Evolutionary conservation across 1,284 basidiomycete genomes (phyloP), one percentile per base, ranked within the genome.

Genomic region (Pascua sp.): DNA sequence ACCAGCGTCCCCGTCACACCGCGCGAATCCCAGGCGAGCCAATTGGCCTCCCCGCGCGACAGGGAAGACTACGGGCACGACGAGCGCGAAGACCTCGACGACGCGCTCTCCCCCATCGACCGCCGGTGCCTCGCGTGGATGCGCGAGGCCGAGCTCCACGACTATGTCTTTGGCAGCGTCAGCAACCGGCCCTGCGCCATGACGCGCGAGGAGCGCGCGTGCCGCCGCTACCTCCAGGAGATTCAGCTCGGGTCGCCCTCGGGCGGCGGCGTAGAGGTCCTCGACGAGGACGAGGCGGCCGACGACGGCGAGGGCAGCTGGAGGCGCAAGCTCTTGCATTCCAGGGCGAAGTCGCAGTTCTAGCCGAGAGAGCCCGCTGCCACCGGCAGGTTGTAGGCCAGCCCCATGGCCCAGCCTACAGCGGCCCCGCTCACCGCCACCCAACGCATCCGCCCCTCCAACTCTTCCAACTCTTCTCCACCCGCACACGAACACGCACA

Each of bases 101-200:
- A 50, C 49, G 7, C 17, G 42, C 7, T 12, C 24, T 4, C 24
- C 51, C 8, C 43, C 18, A 61, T 61, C 42, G 60, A 61, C 56
- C 53, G 56, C 42, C 50, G 42, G 15, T 61, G 60, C 36, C 53
- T 61, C 18, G 38, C 48, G 49, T 61, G 56, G 56, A 58, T 61
- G 53, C 60, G 60, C 43, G 53, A 61, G 40, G 53, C 60, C 18
- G 60, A 61, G 51, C 53, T 45, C 44, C 53, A 55, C 43, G 50
- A 49, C 18, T 50, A 55, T 48, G 42, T 50, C 47, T 57, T 61
- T 47, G 60, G 60, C 42, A 47, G 42, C 12, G 60, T 61, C 10
- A 50, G 54, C 7, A 32, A 32, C 24, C 24, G 24, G 4, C 24
- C 24, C 3, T 32, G 41, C 36, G 42, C 44, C 11, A 38, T 48